These are phyloP conservation scores for Dipteronia sinensis DNA, from an alignment of 345 rosid species.

Conservation along the genomic window DNA sequence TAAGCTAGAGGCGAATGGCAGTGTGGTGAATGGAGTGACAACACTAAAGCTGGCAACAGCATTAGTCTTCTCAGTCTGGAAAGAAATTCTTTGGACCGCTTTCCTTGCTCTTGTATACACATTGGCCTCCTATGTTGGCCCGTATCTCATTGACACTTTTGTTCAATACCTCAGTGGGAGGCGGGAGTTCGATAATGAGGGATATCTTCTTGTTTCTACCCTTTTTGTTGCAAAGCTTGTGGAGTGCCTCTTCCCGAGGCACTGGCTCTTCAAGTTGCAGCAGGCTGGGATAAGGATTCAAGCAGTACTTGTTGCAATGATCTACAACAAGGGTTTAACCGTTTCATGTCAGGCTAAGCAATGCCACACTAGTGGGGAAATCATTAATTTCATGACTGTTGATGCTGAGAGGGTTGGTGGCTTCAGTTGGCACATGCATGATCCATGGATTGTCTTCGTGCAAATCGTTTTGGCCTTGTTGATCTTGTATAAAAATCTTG, in stretches of 20 bases:
- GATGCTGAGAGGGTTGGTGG: slow-evolving; percentile 65
- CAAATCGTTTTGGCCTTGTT: slow-evolving; percentile 61
- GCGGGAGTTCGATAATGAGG: slow-evolving; percentile 44
- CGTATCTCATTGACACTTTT: slow-evolving; percentile 56
- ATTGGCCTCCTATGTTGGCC: slow-evolving; percentile 59
- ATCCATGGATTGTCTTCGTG: slow-evolving; percentile 54
- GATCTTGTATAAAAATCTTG: slow-evolving; percentile 63
- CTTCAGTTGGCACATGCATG: slow-evolving; percentile 62
- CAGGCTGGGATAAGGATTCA: slow-evolving; percentile 13
- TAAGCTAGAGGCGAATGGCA: slow-evolving; percentile 41
- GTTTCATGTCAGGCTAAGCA: slow-evolving; percentile 59
- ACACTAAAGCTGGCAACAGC: slow-evolving; percentile 53
- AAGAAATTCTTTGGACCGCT: slow-evolving; percentile 47
- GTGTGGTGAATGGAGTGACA: slow-evolving; percentile 36
- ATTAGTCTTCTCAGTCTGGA: slow-evolving; percentile 48
- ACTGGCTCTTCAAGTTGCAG: slow-evolving; percentile 48
- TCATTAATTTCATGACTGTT: slow-evolving; percentile 68
- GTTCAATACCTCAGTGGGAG: slow-evolving; percentile 61
- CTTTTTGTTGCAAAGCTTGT: slow-evolving; percentile 62
- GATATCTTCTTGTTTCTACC: slow-evolving; percentile 52
- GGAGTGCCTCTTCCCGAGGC: slow-evolving; percentile 57
- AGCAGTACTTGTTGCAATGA: slow-evolving; percentile 50
- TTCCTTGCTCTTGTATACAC: slow-evolving; percentile 39
- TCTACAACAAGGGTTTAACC: slow-evolving; percentile 63
- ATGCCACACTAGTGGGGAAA: slow-evolving; percentile 67